Evolutionary conservation across 2,329 filamentous ascomycete genomes (phyloP).

Genomic region (Lojkania enalia): DNA sequence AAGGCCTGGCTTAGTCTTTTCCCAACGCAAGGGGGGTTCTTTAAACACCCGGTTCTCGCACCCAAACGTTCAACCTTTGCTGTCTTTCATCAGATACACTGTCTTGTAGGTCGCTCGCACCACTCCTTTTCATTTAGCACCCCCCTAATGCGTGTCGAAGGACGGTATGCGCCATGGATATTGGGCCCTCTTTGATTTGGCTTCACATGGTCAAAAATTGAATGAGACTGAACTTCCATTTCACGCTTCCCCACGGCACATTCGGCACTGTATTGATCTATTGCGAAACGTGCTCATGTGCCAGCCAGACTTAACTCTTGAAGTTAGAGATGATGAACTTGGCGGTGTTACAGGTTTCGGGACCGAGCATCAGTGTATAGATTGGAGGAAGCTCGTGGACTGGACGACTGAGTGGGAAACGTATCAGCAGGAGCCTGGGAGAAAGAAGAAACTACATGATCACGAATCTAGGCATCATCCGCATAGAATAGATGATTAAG

Average conservation of each 20-base stretch:
- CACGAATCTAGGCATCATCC: no score
- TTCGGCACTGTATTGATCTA: slow-evolving; percentile 19
- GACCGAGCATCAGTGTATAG: slow-evolving; percentile 14
- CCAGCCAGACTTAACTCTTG: slow-evolving; percentile 18
- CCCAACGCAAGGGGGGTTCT: slow-evolving; percentile 17
- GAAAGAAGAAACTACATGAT: no score
- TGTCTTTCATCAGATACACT: slow-evolving; percentile 22
- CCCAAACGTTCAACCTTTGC: slow-evolving; percentile 11
- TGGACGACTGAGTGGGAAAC: slow-evolving; percentile 15
- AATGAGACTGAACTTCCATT: slow-evolving; percentile 7
- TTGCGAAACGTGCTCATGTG: slow-evolving; percentile 19
- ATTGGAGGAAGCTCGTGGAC: slow-evolving; percentile 16
- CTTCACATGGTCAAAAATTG: slow-evolving; percentile 1
- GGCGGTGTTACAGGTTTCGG: slow-evolving; percentile 19
- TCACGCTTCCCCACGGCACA: slow-evolving; percentile 9
- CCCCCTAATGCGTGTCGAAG: slow-evolving; percentile 1
- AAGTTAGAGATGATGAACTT: slow-evolving; percentile 11
- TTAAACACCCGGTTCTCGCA: slow-evolving; percentile 15
- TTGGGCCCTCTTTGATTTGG: slow-evolving; percentile 10
- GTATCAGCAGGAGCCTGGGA: slow-evolving; percentile 2
- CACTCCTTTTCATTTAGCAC: background rate
- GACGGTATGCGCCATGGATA: slow-evolving; percentile 17
- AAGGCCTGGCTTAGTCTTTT: slow-evolving; percentile 15
- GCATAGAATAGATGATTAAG: no score
- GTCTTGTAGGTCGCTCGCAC: slow-evolving; percentile 16